Conservation (phyloP, 2,329 filamentous ascomycete genomes). For the Proliferodiscus dingleyae region DNA sequence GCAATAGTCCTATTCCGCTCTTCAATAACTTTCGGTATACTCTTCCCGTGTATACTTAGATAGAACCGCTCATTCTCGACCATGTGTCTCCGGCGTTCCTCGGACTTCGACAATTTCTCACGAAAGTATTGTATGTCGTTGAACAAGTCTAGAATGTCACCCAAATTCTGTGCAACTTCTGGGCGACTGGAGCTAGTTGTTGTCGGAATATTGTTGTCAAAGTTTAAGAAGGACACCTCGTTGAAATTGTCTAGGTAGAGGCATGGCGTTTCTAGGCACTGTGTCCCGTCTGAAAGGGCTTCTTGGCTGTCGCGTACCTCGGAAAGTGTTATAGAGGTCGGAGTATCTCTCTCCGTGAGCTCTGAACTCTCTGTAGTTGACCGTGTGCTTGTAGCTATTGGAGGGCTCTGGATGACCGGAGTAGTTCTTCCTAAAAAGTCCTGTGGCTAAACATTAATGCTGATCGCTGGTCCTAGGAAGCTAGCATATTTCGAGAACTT, state of each 20-base stretch:
- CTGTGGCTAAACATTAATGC: neutral
- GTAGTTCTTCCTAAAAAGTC: neutral
- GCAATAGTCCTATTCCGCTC: neutral
- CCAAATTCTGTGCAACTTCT: neutral
- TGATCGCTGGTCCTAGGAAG: neutral
- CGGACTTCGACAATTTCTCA: conserved; percentile 2
- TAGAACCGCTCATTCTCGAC: conserved; percentile 1
- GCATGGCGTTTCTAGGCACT: too few species aligned
- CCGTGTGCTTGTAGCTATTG: too few species aligned
- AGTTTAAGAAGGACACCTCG: neutral
- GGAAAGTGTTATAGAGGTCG: too few species aligned
- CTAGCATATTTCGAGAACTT: neutral
- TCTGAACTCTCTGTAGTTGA: too few species aligned
- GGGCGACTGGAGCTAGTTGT: neutral
- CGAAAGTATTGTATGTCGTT: conserved; percentile 4
- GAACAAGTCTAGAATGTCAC: conserved; percentile 1
- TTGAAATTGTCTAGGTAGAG: too few species aligned
- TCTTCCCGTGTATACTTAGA: conserved; percentile 3
- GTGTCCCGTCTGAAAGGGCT: too few species aligned
- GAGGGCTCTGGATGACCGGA: too few species aligned
- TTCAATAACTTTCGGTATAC: conserved; percentile 1
- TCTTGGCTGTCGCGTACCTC: too few species aligned
- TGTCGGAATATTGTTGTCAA: conserved; percentile 1
- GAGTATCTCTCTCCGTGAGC: too few species aligned
- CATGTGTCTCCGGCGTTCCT: neutral